A percentile compares a stretch with the other conserved stretches of the same genome.
These are phyloP conservation scores for Penicillium palitans DNA, from an alignment of 2,329 filamentous ascomycete species.

Conservation along the genomic window DNA sequence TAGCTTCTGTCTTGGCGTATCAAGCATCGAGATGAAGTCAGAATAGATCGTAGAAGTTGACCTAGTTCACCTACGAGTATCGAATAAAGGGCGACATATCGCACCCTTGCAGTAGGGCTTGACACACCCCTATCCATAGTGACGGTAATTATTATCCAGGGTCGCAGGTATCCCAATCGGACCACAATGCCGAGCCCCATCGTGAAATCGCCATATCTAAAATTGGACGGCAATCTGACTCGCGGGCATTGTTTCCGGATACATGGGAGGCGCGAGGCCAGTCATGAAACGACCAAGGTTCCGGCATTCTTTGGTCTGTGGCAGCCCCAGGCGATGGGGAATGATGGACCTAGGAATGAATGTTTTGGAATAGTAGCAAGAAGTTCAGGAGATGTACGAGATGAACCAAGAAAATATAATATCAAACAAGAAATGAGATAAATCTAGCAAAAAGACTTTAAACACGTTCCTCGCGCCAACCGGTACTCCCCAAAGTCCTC, in stretches of 20 bases:
- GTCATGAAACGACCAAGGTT: constrained; percentile 4
- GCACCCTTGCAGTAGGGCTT: background rate
- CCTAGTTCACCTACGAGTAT: background rate
- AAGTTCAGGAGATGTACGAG: background rate
- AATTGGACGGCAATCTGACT: constrained; percentile 15
- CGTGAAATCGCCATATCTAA: background rate
- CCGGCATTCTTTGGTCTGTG: background rate
- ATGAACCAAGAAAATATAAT: background rate
- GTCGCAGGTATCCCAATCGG: constrained; percentile 7
- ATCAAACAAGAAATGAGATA: background rate
- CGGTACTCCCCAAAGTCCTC: constrained; percentile 13
- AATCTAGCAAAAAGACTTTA: background rate
- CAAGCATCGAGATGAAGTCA: background rate
- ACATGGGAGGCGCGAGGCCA: background rate
- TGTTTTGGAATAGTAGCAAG: background rate
- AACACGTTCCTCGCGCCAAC: background rate
- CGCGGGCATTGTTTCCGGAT: constrained; percentile 20
- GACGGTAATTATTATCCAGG: background rate
- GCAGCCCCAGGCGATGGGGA: background rate
- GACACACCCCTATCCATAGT: background rate
- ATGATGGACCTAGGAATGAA: background rate
- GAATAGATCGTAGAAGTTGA: background rate
- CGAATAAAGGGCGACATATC: background rate
- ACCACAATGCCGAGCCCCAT: constrained; percentile 12
- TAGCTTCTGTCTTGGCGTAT: background rate